Percentiles rank a stretch among this genome's conserved stretches.
These are phyloP conservation scores for Apiosordaria backusii DNA, from an alignment of 495 filamentous ascomycete genomes.

Conservation along the genomic window DNA sequence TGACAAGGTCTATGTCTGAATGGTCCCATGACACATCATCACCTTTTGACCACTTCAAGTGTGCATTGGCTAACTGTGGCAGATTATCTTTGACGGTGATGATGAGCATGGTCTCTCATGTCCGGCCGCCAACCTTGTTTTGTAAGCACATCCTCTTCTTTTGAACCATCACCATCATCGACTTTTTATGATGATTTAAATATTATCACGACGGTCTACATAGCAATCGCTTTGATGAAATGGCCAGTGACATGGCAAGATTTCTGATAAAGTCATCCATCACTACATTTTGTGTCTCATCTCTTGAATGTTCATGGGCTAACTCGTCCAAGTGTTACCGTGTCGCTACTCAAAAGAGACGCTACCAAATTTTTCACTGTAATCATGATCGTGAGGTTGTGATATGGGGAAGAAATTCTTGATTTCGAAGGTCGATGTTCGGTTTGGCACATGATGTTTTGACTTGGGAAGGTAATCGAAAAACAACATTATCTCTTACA, in stretches of 20 bases:
- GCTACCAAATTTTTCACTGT: neutral
- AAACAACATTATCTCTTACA: no score
- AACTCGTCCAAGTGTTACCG: slow-evolving; percentile 17
- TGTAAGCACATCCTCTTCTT: slow-evolving; percentile 15
- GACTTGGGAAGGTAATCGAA: no score
- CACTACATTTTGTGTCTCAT: neutral
- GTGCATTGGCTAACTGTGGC: slow-evolving; percentile 21
- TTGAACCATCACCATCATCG: slow-evolving; percentile 11
- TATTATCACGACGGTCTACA: slow-evolving; percentile 97
- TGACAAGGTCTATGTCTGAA: slow-evolving; percentile 49
- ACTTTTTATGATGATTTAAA: slow-evolving; percentile 61
- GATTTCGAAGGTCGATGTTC: no score
- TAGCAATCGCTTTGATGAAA: slow-evolving; percentile 91
- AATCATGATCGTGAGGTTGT: neutral
- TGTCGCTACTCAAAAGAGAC: neutral
- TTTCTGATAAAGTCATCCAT: slow-evolving; percentile 52
- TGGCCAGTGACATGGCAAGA: slow-evolving; percentile 81
- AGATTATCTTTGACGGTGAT: slow-evolving; percentile 10
- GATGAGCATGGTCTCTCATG: neutral
- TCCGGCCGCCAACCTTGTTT: neutral
- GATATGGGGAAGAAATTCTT: neutral
- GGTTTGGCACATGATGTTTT: no score
- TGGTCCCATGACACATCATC: slow-evolving; percentile 31
- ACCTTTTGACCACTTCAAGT: slow-evolving; percentile 4
- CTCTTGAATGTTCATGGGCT: slow-evolving; percentile 12